phyloP scores from a whole-genome alignment of 1,139 yeast species.

The Kodamaea arcana region DNA sequence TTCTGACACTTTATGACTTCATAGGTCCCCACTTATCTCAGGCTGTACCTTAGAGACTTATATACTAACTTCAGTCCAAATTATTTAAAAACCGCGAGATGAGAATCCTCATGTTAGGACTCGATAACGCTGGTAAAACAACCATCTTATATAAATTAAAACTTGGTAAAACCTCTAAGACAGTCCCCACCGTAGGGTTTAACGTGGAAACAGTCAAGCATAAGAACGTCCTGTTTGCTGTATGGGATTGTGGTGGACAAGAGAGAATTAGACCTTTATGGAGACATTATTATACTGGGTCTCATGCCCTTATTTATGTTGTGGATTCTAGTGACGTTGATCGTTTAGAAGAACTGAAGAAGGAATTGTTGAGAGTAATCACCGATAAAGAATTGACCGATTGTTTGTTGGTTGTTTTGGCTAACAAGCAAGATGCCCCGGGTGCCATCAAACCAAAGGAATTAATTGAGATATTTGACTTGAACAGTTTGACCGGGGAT shows the following conservation, averaged over 20 bases:
- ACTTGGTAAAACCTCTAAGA: constrained; percentile 69
- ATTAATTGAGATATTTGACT: constrained; percentile 54
- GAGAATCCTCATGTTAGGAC: constrained; percentile 84
- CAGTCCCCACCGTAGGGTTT: constrained; percentile 93
- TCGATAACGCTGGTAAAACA: constrained; percentile 91
- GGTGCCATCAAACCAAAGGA: constrained; percentile 63
- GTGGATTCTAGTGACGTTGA: constrained; percentile 75
- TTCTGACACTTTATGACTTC: no score
- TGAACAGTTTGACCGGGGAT: constrained; percentile 49
- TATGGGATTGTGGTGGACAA: constrained; percentile 98
- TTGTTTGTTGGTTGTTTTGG: constrained; percentile 77
- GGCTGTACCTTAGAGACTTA: no score
- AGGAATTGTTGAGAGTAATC: constrained; percentile 72
- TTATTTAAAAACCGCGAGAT: constrained; percentile 43
- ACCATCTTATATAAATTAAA: constrained; percentile 71
- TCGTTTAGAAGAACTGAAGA: constrained; percentile 74
- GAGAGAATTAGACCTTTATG: constrained; percentile 86
- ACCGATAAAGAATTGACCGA: constrained; percentile 77
- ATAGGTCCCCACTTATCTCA: no score
- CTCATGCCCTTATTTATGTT: constrained; percentile 90
- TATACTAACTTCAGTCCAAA: constrained; percentile 23
- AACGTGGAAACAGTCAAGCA: constrained; percentile 90
- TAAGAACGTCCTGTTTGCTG: constrained; percentile 83
- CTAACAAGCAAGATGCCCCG: constrained; percentile 84
- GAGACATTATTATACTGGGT: constrained; percentile 94